Percentiles rank a stretch among this genome's conserved stretches.
Conservation (phyloP, 768 basidiomycete species). For the Chlorophyllum brunneum region DNA sequence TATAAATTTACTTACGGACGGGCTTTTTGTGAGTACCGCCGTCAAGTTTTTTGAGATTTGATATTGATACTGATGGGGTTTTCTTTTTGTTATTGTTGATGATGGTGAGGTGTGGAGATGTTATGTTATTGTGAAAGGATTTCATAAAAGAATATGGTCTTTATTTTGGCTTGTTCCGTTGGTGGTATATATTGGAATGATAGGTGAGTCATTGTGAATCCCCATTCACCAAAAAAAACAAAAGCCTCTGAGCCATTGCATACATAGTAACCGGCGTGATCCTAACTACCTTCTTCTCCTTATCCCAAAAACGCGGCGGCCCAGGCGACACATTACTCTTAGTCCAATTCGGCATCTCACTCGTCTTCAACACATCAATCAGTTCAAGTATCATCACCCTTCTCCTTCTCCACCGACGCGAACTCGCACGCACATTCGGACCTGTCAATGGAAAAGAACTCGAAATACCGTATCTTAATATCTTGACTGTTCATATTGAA, state of each 20-base stretch:
- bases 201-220: neutral
- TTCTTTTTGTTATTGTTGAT: too few species aligned
- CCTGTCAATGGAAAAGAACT: too few species aligned
- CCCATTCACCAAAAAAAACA: neutral
- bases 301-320: neutral
- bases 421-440: too few species aligned
- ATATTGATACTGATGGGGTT: neutral
- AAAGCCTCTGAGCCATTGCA: neutral
- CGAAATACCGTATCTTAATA: too few species aligned
- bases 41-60: neutral
- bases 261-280: neutral
- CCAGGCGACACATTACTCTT: neutral
- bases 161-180: neutral
- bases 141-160: neutral
- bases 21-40: neutral
- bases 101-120: neutral
- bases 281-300: neutral
- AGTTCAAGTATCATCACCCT: neutral
- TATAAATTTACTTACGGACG: conserved; percentile 5
- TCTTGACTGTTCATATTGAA: neutral
- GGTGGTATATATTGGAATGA: neutral
- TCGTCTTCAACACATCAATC: neutral
- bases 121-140: neutral
- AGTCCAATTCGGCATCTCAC: conserved; percentile 3
- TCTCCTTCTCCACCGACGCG: neutral